Evolutionary conservation across 2,329 filamentous ascomycete species (phyloP).

Genomic region (Paecilomyces fulvus): DNA sequence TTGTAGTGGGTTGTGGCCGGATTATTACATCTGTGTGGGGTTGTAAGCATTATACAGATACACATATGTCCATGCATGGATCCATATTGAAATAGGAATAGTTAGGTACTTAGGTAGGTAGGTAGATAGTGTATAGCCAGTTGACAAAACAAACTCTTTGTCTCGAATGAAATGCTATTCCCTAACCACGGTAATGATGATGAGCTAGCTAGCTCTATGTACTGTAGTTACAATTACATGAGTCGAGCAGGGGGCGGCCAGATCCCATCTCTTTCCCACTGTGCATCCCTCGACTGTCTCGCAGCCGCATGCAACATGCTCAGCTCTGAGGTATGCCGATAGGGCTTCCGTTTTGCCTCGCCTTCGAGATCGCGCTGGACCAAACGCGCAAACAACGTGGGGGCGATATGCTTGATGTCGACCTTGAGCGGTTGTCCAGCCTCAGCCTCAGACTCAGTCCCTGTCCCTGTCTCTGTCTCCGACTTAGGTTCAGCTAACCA

Average conservation of each 20-base stretch:
- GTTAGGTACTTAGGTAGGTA: too few relatives aligned
- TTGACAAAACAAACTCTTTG: background rate
- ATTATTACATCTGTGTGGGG: conserved; percentile 7
- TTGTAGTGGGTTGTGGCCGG: conserved; percentile 5
- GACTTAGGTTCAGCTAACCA: conserved; percentile 8
- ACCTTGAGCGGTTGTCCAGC: conserved; percentile 7
- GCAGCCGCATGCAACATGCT: conserved; percentile 8
- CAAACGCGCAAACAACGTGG: conserved; percentile 10
- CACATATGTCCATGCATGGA: too few relatives aligned
- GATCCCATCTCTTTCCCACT: conserved; percentile 3
- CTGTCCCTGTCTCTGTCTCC: background rate
- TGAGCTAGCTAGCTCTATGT: background rate
- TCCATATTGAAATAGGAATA: too few relatives aligned
- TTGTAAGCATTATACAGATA: too few relatives aligned
- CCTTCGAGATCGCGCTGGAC: conserved; percentile 9
- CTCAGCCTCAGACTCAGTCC: background rate
- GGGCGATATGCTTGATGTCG: conserved; percentile 11
- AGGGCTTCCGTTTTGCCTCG: conserved; percentile 10
- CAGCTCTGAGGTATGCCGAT: conserved; percentile 13
- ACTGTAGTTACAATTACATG: background rate
- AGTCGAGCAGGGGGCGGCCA: conserved; percentile 7
- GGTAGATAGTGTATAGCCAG: background rate
- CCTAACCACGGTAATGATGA: background rate
- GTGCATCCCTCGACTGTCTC: conserved; percentile 2
- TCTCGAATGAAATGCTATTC: too few relatives aligned